These are phyloP conservation scores for Paracoccidioides lutzii DNA, from an alignment of 2,329 filamentous ascomycete genomes.

Conservation along the genomic window DNA sequence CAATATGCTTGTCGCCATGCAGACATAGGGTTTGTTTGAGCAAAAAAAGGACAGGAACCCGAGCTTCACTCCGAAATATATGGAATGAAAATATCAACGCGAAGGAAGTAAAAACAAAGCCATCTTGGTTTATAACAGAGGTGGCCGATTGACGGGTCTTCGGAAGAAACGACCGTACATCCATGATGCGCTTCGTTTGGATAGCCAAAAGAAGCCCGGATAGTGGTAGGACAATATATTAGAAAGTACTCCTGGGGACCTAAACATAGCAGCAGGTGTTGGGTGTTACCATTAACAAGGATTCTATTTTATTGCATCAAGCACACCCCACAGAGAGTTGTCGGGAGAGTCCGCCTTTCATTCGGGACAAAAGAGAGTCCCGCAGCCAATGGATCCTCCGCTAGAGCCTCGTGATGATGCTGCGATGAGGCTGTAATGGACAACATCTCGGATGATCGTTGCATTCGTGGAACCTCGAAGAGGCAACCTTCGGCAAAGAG, in stretches of 20 bases:
- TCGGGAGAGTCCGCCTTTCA: background rate
- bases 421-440: background rate
- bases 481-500: background rate
- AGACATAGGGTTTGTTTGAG: background rate
- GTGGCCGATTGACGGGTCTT: background rate
- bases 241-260: background rate
- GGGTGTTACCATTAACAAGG: background rate
- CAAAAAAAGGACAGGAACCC: background rate
- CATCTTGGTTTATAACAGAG: background rate
- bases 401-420: background rate
- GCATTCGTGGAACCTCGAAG: background rate
- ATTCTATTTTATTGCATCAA: background rate
- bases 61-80: background rate
- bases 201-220: background rate
- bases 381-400: background rate
- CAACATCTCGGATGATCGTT: background rate
- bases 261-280: background rate
- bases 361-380: background rate
- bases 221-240: background rate
- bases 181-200: background rate
- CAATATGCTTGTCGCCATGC: constrained; percentile 2
- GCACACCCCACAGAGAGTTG: background rate
- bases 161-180: background rate
- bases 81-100: background rate
- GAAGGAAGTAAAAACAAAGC: background rate